Percentiles rank a stretch among this genome's conserved stretches.
phyloP scores from a whole-genome alignment of 805 yeast species.

The Nakazawaea pomicola region DNA sequence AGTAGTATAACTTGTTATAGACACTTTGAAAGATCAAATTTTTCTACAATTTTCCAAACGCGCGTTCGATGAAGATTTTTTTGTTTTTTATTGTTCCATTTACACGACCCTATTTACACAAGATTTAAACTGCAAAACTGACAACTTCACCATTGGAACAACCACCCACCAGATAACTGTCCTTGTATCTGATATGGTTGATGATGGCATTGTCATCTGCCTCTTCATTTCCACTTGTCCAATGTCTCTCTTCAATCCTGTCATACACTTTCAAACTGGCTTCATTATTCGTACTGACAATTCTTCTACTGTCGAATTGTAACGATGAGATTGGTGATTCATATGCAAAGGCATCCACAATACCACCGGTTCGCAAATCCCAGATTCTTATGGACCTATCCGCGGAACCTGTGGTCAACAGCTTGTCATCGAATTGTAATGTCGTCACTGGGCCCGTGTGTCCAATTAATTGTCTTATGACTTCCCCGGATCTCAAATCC shows the following conservation, averaged over 20 bases:
- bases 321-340: constrained; percentile 50
- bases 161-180: constrained; percentile 66
- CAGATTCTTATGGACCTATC: constrained; percentile 65
- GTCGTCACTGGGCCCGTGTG: constrained; percentile 68
- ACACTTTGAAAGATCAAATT: background rate
- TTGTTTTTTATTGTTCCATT: background rate
- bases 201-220: too few species aligned
- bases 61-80: background rate
- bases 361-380: constrained; percentile 68
- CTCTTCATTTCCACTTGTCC: constrained; percentile 44
- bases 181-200: constrained; percentile 44
- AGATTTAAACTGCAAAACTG: constrained; percentile 49
- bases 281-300: constrained; percentile 50
- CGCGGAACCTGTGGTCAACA: constrained; percentile 56
- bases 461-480: constrained; percentile 55
- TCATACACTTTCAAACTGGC: constrained; percentile 52
- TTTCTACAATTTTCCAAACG: background rate
- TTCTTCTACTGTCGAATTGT: constrained; percentile 53
- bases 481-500: constrained; percentile 71
- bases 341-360: constrained; percentile 57
- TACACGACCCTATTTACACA: background rate
- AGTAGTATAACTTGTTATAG: too few species aligned
- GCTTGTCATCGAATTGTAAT: constrained; percentile 63
- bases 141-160: constrained; percentile 55
- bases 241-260: constrained; percentile 46